phyloP scores from a whole-genome alignment of 139 green algal species.

The Picochlorum sp. region DNA sequence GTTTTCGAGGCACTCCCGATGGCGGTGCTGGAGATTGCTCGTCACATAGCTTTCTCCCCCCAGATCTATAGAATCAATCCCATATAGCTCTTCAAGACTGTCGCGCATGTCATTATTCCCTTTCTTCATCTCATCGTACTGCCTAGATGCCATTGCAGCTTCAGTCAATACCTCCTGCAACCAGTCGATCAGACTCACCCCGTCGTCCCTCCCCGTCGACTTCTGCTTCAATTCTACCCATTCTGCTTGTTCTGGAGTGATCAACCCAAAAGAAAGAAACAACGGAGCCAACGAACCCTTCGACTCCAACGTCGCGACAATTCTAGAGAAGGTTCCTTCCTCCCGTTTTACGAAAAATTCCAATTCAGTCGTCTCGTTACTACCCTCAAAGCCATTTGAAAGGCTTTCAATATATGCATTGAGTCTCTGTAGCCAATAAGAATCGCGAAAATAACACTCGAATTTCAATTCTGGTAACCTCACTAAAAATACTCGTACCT shows the following conservation, averaged over 20 bases:
- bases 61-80: slow-evolving; percentile 56
- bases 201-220: slow-evolving; percentile 6
- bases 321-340: background rate
- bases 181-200: slow-evolving; percentile 65
- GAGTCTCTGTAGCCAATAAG: slow-evolving; percentile 31
- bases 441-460: background rate
- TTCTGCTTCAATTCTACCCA: background rate
- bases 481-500: slow-evolving; percentile 20
- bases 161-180: slow-evolving; percentile 57
- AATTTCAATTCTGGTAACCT: background rate
- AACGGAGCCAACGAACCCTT: slow-evolving; percentile 66
- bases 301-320: slow-evolving; percentile 46
- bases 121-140: slow-evolving; percentile 61
- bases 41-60: slow-evolving; percentile 54
- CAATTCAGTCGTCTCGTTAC: slow-evolving; percentile 15
- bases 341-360: slow-evolving; percentile 25
- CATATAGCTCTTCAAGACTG: slow-evolving; percentile 51
- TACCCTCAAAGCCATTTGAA: slow-evolving; percentile 14
- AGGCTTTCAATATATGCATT: slow-evolving; percentile 75
- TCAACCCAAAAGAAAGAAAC: slow-evolving; percentile 75
- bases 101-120: slow-evolving; percentile 43
- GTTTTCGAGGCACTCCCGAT: slow-evolving; percentile 52
- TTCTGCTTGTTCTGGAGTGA: slow-evolving; percentile 51
- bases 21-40: slow-evolving; percentile 48
- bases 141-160: slow-evolving; percentile 56